These are phyloP conservation scores for Syzygium malaccense DNA, from an alignment of 441 rosid genomes.

Conservation along the genomic window DNA sequence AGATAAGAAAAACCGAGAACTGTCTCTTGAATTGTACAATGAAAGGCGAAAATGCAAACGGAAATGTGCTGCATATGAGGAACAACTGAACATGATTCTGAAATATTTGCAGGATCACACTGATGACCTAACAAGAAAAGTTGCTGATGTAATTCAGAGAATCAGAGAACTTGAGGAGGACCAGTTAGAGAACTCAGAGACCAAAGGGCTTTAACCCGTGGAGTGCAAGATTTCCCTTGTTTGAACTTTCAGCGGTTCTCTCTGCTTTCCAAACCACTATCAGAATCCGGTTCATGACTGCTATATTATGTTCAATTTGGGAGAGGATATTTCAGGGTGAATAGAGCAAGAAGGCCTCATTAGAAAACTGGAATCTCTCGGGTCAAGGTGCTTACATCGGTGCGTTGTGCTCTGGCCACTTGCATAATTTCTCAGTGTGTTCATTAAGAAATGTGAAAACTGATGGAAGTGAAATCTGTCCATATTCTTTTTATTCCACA, in stretches of 20 bases:
- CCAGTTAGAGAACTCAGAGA: neutral
- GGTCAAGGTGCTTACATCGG: neutral
- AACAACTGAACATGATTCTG: constrained; percentile 6
- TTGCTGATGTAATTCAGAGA: constrained; percentile 6
- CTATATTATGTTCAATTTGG: neutral
- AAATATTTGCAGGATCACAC: constrained; percentile 4
- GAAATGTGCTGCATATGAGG: constrained; percentile 1
- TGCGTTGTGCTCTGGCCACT: neutral
- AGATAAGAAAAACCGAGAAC: constrained; percentile 6
- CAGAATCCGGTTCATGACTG: neutral
- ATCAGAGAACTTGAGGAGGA: neutral
- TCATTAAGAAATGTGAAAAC: neutral
- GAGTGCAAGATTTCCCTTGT: neutral
- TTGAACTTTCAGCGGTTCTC: neutral
- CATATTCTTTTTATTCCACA: neutral
- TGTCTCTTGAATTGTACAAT: constrained; percentile 6
- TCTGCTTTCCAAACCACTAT: neutral
- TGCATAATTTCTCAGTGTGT: neutral
- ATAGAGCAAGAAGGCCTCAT: neutral
- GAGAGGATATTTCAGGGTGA: neutral
- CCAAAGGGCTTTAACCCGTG: neutral
- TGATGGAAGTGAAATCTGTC: neutral
- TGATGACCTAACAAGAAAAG: constrained; percentile 9
- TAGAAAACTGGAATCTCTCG: neutral
- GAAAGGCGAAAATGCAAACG: neutral